Evolutionary conservation across 2,329 filamentous ascomycete genomes (phyloP).

Genomic region (Mycocentrospora acerina): DNA sequence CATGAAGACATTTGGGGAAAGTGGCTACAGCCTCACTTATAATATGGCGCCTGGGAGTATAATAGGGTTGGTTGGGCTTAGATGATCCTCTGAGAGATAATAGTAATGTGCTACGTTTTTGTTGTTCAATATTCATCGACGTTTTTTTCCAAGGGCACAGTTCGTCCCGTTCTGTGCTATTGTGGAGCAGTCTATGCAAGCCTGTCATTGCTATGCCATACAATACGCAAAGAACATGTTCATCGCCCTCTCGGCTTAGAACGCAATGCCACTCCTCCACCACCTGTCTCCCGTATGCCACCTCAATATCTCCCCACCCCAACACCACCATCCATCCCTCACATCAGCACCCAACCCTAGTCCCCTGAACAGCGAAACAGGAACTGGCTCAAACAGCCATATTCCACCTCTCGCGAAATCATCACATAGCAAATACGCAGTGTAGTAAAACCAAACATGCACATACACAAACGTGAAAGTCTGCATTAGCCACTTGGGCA

Average conservation of each 20-base stretch:
- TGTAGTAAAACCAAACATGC: slow-evolving; percentile 67
- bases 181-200: background rate
- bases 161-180: too few species aligned
- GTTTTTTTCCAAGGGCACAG: too few species aligned
- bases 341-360: slow-evolving; percentile 61
- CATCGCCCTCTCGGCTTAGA: slow-evolving; percentile 28
- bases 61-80: too few species aligned
- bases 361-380: slow-evolving; percentile 68
- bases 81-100: too few species aligned
- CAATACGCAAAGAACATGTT: too few species aligned
- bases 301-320: slow-evolving; percentile 57
- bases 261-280: slow-evolving; percentile 60
- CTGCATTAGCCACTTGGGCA: slow-evolving; percentile 53
- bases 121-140: too few species aligned
- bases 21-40: too few species aligned
- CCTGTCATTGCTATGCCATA: background rate
- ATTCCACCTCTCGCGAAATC: slow-evolving; percentile 74
- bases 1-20: too few species aligned
- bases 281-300: slow-evolving; percentile 65
- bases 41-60: too few species aligned
- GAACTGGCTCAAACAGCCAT: slow-evolving; percentile 82
- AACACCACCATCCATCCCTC: slow-evolving; percentile 68
- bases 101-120: slow-evolving; percentile 4
- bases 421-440: slow-evolving; percentile 66
- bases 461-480: slow-evolving; percentile 64